Evolutionary conservation across 192 early-diverging fungal genomes (phyloP).

Genomic region (Rhizophagus sp.): DNA sequence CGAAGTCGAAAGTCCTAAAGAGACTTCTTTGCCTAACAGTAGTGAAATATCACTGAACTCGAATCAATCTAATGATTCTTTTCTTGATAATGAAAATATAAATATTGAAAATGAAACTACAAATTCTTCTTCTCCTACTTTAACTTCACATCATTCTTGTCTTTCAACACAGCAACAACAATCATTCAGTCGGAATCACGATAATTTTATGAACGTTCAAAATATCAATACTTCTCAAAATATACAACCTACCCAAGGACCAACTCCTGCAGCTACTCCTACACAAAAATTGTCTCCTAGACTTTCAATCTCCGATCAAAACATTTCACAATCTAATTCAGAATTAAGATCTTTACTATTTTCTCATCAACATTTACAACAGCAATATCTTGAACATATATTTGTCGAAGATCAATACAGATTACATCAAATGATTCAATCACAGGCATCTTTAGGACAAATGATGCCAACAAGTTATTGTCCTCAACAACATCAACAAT

Average conservation of each 20-base stretch:
- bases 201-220: neutral
- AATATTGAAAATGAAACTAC: neutral
- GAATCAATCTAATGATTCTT: neutral
- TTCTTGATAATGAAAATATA: neutral
- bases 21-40: neutral
- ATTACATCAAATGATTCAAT: neutral
- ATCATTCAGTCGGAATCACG: neutral
- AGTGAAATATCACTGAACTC: neutral
- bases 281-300: neutral
- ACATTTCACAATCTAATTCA: neutral
- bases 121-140: neutral
- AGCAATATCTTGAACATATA: neutral
- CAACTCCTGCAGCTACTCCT: neutral
- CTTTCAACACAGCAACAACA: neutral
- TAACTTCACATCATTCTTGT: neutral
- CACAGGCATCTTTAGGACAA: neutral
- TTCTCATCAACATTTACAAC: neutral
- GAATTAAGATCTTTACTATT: neutral
- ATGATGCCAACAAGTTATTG: neutral
- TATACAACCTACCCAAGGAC: neutral
- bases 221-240: neutral
- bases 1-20: neutral
- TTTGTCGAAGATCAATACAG: neutral
- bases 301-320: neutral
- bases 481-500: neutral